Evolutionary conservation across 805 yeast genomes (phyloP).

Genomic region (Diddensiella transvaalensis): DNA sequence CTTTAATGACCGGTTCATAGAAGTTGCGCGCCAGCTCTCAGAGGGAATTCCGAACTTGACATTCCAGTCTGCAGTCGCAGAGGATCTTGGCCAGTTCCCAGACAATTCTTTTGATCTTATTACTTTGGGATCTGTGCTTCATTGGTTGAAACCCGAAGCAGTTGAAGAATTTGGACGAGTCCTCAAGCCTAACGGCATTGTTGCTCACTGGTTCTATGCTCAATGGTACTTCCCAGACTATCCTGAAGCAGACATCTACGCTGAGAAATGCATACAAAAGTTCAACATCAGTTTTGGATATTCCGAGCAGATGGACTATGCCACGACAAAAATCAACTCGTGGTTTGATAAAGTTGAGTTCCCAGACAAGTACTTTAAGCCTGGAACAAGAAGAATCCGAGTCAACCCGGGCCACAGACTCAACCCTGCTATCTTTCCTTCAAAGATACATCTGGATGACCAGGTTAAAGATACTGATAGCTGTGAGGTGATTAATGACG

Average conservation of each 20-base stretch:
- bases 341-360: neutral
- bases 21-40: neutral
- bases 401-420: neutral
- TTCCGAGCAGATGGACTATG: neutral
- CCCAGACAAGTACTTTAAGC: neutral
- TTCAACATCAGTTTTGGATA: neutral
- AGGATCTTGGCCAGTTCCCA: neutral
- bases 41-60: neutral
- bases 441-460: neutral
- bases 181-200: neutral
- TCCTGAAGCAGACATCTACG: neutral
- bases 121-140: neutral
- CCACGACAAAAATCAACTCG: neutral
- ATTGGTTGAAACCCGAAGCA: neutral
- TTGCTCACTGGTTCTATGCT: neutral
- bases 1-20: neutral
- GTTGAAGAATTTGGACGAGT: neutral
- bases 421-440: neutral
- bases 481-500: neutral
- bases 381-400: neutral
- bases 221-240: neutral
- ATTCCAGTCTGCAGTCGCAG: neutral
- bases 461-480: neutral
- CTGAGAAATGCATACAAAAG: neutral
- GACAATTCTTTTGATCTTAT: slow-evolving; percentile 2